Conservation (phyloP, 2,329 filamentous ascomycete genomes). For the Ceratocystis variospora region DNA sequence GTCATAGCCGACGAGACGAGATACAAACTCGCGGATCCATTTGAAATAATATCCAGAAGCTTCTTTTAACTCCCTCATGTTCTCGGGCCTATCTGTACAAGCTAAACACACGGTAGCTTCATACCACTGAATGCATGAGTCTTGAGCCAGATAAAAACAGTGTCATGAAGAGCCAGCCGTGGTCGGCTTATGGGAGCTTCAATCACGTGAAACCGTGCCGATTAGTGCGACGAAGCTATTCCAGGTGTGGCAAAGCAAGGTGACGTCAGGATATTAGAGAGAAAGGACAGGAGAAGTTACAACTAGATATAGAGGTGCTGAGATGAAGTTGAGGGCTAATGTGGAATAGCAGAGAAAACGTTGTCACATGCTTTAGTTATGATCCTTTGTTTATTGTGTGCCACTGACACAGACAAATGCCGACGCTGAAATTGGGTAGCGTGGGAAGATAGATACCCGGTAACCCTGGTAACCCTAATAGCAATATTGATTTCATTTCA, state of each 20-base stretch:
- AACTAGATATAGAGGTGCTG: background rate
- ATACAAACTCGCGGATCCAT: background rate
- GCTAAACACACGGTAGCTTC: background rate
- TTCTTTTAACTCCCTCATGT: background rate
- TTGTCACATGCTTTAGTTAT: background rate
- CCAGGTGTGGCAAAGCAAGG: background rate
- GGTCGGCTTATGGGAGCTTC: background rate
- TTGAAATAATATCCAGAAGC: background rate
- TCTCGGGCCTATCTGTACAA: background rate
- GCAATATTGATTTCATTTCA: background rate
- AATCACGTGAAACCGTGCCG: background rate
- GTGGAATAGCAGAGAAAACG: background rate
- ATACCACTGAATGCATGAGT: background rate
- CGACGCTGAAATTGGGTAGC: background rate
- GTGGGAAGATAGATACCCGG: background rate
- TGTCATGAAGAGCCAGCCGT: background rate
- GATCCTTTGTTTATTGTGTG: background rate
- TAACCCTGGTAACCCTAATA: background rate
- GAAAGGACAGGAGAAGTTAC: background rate
- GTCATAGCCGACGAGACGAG: slow-evolving; percentile 15
- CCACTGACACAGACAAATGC: background rate
- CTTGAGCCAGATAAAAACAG: background rate
- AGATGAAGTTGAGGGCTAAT: background rate
- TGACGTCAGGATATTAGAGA: background rate
- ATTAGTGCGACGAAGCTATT: background rate